Conservation (phyloP, 2,329 filamentous ascomycete genomes). For the Cordyceps farinosa region DNA sequence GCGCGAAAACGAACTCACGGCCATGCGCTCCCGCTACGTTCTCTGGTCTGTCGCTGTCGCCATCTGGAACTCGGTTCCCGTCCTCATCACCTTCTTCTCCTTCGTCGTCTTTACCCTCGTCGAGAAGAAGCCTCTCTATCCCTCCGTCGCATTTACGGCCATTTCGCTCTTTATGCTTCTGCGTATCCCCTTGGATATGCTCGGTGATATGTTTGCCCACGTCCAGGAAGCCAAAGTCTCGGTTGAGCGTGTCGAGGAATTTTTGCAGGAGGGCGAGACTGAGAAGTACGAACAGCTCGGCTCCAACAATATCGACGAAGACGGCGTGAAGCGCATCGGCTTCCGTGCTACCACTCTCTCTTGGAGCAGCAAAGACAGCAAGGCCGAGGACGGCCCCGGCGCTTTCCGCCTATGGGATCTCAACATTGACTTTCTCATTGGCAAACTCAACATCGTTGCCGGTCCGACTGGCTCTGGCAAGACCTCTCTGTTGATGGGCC, state of each 20-base stretch:
- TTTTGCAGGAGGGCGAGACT: constrained; percentile 88
- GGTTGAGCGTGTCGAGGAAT: constrained; percentile 93
- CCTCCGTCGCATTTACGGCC: constrained; percentile 92
- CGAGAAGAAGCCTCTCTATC: constrained; percentile 83
- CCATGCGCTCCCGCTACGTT: constrained; percentile 78
- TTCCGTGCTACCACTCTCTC: constrained; percentile 82
- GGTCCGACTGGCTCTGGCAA: constrained; percentile 94
- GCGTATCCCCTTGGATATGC: constrained; percentile 86
- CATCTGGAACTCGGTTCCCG: constrained; percentile 93
- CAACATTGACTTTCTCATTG: constrained; percentile 76
- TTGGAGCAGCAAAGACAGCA: constrained; percentile 72
- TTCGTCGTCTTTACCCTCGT: constrained; percentile 91
- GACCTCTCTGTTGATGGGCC: constrained; percentile 90
- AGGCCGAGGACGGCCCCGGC: constrained; percentile 62
- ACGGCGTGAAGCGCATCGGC: constrained; percentile 73
- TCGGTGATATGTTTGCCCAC: constrained; percentile 98
- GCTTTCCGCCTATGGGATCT: constrained; percentile 81
- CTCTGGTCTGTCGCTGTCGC: constrained; percentile 90
- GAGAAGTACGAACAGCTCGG: constrained; percentile 89
- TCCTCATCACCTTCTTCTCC: constrained; percentile 93
- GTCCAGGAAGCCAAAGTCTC: constrained; percentile 97
- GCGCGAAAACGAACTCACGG: constrained; percentile 70
- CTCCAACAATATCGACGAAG: constrained; percentile 62
- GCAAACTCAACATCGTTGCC: constrained; percentile 86
- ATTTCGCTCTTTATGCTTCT: constrained; percentile 94